Evolutionary conservation across 176 grass and related monocot species (phyloP), one percentile per base, ranked within the genome.

Genomic region (Raddia guianensis): DNA sequence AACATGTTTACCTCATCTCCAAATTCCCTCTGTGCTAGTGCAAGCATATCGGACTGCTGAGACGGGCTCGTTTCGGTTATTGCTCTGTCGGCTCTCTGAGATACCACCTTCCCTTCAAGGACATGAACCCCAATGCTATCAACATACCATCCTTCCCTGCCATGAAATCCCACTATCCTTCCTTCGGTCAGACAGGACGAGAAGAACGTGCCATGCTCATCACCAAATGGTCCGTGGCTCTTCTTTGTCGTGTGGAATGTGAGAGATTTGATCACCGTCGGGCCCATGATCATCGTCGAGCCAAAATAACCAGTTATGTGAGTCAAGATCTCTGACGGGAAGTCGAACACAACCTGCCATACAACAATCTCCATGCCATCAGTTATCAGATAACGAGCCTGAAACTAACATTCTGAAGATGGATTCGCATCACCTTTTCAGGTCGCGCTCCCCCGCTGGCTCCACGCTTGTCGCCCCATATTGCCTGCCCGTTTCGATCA

Each of bases 191-290:
- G 61, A 42, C 88, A 89, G 79, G 90, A 91, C 8, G 96, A 93
- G 76, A 99, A 95, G 85, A 99, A 99, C 1, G 81, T 88, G 43
- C 92, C 92, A 14, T 86, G 80, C 74, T 99, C 86, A 12, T 93
- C 96, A 18, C 96, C 96, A 1, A 87, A 99, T 12, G 92, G 96
- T 2, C 96, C 92, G 7, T 99, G 81, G 57, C 43, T 82, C 79
- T 68, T 98, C 79, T 90, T 99, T 9, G 92, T 99, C 3, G 92
- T 93, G 90, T 99, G 96, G 90, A 95, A 95, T 37, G 79, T 90
- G 44, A 95, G 70, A 3, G 96, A 95, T 63, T 86, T 93, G 70
- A 99, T 71, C 32, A 85, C 92, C n/a, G 76, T 93, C 14, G 88
- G 93, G 1, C 96, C 96, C 90, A 95, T 95, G 15, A 92, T 80